Evolutionary conservation across 768 basidiomycete species (phyloP).

Genomic region (Leucocoprinus leucothites): DNA sequence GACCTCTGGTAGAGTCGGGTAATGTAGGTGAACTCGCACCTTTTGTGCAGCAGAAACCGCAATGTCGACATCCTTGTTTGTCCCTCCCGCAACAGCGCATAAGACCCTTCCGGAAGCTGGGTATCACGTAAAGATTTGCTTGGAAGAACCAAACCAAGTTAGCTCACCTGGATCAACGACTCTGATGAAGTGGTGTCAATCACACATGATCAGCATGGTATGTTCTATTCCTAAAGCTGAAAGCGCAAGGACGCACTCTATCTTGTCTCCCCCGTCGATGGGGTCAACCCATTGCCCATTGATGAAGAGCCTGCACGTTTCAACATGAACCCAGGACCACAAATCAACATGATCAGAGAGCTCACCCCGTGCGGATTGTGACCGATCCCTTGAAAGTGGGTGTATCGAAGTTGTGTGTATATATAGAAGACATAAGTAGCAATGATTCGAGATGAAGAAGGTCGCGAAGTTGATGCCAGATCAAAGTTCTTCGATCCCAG

Average conservation of each 20-base stretch:
- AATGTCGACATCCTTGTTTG: slow-evolving; percentile 67
- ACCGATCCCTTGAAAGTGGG: slow-evolving; percentile 18
- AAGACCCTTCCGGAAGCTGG: slow-evolving; percentile 63
- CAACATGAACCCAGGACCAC: background rate
- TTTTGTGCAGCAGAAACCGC: slow-evolving; percentile 70
- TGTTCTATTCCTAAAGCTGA: no score
- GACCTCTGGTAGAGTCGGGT: background rate
- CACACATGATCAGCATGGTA: slow-evolving; percentile 1
- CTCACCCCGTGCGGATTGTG: slow-evolving; percentile 21
- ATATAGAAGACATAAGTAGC: slow-evolving; percentile 8
- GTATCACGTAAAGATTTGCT: background rate
- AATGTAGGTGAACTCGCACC: slow-evolving; percentile 24
- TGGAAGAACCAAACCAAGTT: background rate
- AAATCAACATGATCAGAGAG: no score
- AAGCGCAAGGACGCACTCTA: slow-evolving; percentile 50
- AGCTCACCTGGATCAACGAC: slow-evolving; percentile 49
- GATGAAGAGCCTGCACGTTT: slow-evolving; percentile 59
- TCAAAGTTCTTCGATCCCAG: no score
- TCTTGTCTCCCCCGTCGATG: slow-evolving; percentile 45
- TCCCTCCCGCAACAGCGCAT: slow-evolving; percentile 56
- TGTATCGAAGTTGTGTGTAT: slow-evolving; percentile 21
- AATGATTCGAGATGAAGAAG: no score
- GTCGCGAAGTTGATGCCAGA: no score
- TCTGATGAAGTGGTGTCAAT: slow-evolving; percentile 23
- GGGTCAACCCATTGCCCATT: slow-evolving; percentile 64